phyloP scores from a whole-genome alignment of 2,329 filamentous ascomycete genomes.

The Colletotrichum liaoningense region DNA sequence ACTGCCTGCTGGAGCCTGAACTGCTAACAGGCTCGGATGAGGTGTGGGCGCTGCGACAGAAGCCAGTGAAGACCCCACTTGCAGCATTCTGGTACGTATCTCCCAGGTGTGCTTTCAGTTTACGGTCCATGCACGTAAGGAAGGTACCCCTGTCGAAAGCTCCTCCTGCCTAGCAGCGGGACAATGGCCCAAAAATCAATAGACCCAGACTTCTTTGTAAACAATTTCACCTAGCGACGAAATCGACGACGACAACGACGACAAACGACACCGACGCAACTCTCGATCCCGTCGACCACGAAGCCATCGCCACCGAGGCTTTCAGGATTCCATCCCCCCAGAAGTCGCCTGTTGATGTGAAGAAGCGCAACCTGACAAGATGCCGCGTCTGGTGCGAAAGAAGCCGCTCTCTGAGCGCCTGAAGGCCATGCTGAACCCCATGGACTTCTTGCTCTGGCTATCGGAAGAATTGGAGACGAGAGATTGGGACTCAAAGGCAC shows the following conservation, averaged over 20 bases:
- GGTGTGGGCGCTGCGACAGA: background rate
- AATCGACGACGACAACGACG: background rate
- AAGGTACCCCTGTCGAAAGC: conserved; percentile 22
- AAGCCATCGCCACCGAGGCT: background rate
- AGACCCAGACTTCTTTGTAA: conserved; percentile 34
- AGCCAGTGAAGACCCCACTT: background rate
- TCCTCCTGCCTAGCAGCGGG: conserved; percentile 23
- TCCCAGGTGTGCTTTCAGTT: background rate
- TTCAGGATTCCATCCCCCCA: background rate
- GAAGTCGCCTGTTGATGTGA: background rate
- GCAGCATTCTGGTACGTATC: background rate
- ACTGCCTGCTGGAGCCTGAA: conserved; percentile 8
- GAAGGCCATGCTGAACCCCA: conserved; percentile 82
- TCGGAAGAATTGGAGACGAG: conserved; percentile 93
- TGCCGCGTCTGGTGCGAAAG: conserved; percentile 85
- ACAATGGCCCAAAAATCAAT: conserved; percentile 35
- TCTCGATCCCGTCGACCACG: background rate
- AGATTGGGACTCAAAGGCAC: conserved; percentile 87
- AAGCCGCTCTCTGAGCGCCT: conserved; percentile 85
- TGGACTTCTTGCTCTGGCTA: conserved; percentile 90
- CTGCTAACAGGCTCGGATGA: conserved; percentile 8
- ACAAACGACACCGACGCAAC: background rate
- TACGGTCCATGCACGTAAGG: background rate
- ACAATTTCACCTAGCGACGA: conserved; percentile 27
- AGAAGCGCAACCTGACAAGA: conserved; percentile 46